phyloP scores from a whole-genome alignment of 129 eudicot genomes.

The Centaurea solstitialis region DNA sequence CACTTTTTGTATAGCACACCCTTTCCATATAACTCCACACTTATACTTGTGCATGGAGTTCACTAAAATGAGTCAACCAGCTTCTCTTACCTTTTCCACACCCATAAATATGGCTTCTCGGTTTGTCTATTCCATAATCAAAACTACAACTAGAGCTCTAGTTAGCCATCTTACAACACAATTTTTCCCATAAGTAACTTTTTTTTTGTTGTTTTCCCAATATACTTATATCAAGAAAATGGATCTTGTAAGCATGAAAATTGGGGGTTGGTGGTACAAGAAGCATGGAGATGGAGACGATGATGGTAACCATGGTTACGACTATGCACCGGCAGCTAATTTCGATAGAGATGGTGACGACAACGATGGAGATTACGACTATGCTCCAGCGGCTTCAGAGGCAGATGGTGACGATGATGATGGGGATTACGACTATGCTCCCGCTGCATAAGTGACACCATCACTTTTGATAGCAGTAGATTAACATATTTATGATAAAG shows the following conservation, averaged over 20 bases:
- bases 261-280: constrained; percentile 6
- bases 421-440: not conserved
- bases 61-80: not conserved
- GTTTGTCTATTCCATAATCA: not conserved
- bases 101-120: not conserved
- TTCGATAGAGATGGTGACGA: constrained; percentile 10
- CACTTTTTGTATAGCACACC: constrained; percentile 1
- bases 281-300: constrained; percentile 26
- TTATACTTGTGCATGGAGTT: constrained; percentile 16
- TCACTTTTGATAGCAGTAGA: not conserved
- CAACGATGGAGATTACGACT: not conserved
- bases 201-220: not conserved
- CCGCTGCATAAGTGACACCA: not conserved
- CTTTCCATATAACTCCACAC: constrained; percentile 29
- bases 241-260: constrained; percentile 7
- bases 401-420: too few species aligned
- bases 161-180: not conserved
- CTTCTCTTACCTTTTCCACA: too few species aligned
- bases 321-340: constrained; percentile 16
- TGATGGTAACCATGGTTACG: constrained; percentile 21
- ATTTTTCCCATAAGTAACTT: not conserved
- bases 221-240: not conserved
- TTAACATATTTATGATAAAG: not conserved
- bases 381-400: too few species aligned
- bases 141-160: not conserved